Conservation (phyloP, 169 alveolate genomes). For the Plasmodium falciparum region DNA sequence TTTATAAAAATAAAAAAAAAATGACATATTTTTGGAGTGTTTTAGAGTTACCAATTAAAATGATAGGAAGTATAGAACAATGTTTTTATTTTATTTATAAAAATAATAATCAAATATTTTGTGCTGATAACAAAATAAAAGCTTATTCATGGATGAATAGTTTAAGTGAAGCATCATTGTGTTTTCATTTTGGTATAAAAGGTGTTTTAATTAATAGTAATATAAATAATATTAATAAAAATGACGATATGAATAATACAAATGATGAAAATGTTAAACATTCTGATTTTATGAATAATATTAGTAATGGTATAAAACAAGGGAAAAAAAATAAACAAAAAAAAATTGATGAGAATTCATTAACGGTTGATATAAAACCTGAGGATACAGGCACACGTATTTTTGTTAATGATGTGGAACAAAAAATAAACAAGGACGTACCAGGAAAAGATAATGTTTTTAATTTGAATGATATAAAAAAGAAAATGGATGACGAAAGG, state of each 20-base stretch:
- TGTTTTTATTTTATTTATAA: constrained; percentile 49
- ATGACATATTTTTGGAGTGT: constrained; percentile 48
- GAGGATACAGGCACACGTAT: constrained; percentile 39
- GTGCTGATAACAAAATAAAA: constrained; percentile 55
- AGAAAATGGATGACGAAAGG: constrained; percentile 49
- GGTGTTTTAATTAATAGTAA: constrained; percentile 39
- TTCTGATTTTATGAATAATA: background rate
- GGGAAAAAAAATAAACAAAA: constrained; percentile 14
- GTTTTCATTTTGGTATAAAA: constrained; percentile 46
- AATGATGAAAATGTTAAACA: constrained; percentile 13
- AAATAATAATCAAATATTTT: constrained; percentile 67
- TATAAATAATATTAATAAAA: constrained; percentile 2
- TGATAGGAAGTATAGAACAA: constrained; percentile 67
- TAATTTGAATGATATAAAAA: constrained; percentile 60
- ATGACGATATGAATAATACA: constrained; percentile 14
- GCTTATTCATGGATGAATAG: constrained; percentile 54
- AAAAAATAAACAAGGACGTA: background rate
- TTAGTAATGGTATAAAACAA: background rate
- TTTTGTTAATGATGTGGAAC: constrained; percentile 36
- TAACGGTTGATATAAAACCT: constrained; percentile 54
- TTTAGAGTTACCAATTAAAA: constrained; percentile 67
- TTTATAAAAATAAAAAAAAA: constrained; percentile 70
- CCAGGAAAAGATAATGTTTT: constrained; percentile 21
- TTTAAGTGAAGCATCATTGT: constrained; percentile 53
- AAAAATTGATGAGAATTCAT: constrained; percentile 8